A percentile compares a stretch with the other conserved stretches of the same genome.
Evolutionary conservation across 2,329 filamentous ascomycete species (phyloP).

Genomic region (Colletotrichum australisinense): DNA sequence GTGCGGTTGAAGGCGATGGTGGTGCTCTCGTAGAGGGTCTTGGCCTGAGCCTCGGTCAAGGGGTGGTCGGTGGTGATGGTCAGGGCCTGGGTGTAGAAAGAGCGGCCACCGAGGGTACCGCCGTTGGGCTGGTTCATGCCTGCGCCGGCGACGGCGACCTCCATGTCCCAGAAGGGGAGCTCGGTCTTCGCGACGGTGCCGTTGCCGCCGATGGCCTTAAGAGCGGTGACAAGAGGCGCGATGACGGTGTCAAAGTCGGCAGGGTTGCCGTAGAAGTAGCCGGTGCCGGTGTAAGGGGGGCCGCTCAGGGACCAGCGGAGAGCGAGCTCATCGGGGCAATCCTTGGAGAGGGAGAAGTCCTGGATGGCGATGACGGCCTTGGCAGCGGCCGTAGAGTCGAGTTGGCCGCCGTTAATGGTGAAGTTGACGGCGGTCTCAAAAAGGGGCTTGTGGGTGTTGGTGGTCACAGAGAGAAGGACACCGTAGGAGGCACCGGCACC

Average conservation of each 20-base stretch:
- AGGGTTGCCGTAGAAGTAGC: slow-evolving; percentile 36
- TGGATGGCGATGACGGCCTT: slow-evolving; percentile 30
- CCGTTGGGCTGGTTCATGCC: slow-evolving; percentile 35
- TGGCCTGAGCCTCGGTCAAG: slow-evolving; percentile 29
- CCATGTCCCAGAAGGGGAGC: slow-evolving; percentile 36
- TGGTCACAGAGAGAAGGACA: slow-evolving; percentile 34
- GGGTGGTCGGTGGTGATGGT: slow-evolving; percentile 34
- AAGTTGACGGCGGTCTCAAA: slow-evolving; percentile 32
- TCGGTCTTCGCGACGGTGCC: slow-evolving; percentile 20
- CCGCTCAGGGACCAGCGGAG: slow-evolving; percentile 31
- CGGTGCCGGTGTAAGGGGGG: slow-evolving; percentile 14
- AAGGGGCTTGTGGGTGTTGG: slow-evolving; percentile 32
- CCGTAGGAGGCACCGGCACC: slow-evolving; percentile 35
- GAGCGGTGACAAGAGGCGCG: slow-evolving; percentile 18
- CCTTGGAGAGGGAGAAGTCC: slow-evolving; percentile 31
- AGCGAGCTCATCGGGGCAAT: slow-evolving; percentile 33
- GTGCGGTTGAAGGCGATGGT: slow-evolving; percentile 31
- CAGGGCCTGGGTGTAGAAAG: slow-evolving; percentile 34
- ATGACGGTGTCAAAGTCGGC: slow-evolving; percentile 27
- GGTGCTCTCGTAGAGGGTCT: slow-evolving; percentile 29
- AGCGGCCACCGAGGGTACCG: slow-evolving; percentile 27
- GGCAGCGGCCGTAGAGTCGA: slow-evolving; percentile 12
- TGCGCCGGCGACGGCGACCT: slow-evolving; percentile 30
- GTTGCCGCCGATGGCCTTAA: slow-evolving; percentile 20
- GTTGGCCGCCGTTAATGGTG: slow-evolving; percentile 24